phyloP scores from a whole-genome alignment of 495 filamentous ascomycete genomes.

The Chaetomium cochliodes region DNA sequence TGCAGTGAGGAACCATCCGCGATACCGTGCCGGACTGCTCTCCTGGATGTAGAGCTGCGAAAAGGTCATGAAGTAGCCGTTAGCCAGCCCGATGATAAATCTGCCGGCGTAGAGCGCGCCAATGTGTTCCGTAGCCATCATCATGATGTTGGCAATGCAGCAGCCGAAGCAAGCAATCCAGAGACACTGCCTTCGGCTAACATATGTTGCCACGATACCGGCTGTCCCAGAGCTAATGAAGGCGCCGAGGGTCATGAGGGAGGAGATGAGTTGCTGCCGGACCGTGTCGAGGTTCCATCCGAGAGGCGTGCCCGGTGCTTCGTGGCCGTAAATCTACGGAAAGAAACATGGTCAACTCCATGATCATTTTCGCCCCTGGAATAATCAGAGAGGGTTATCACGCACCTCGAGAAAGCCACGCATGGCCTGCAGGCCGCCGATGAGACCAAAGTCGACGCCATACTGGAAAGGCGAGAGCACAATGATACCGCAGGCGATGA shows the following conservation, averaged over 20 bases:
- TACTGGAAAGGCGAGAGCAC: conserved; percentile 61
- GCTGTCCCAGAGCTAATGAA: conserved; percentile 56
- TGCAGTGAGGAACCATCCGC: conserved; percentile 48
- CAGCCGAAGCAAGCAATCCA: conserved; percentile 52
- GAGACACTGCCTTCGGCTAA: conserved; percentile 50
- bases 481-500: conserved; percentile 48
- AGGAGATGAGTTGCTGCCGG: conserved; percentile 57
- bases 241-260: conserved; percentile 60
- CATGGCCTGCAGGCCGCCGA: conserved; percentile 63
- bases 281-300: conserved; percentile 57
- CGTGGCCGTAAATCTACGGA: conserved; percentile 42
- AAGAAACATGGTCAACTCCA: conserved; percentile 1
- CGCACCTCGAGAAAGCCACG: conserved; percentile 55
- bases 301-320: conserved; percentile 42
- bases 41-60: conserved; percentile 58
- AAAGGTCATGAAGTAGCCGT: conserved; percentile 60
- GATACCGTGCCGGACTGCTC: conserved; percentile 50
- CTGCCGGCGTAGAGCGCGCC: conserved; percentile 56
- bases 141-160: conserved; percentile 52
- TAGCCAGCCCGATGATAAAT: conserved; percentile 56
- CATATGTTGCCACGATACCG: conserved; percentile 49
- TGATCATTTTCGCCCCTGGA: background rate
- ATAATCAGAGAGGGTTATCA: background rate
- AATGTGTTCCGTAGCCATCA: conserved; percentile 56
- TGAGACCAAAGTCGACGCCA: conserved; percentile 61